Evolutionary conservation across 202 grass and related monocot species (phyloP).

Genomic region (Musa balbisiana): DNA sequence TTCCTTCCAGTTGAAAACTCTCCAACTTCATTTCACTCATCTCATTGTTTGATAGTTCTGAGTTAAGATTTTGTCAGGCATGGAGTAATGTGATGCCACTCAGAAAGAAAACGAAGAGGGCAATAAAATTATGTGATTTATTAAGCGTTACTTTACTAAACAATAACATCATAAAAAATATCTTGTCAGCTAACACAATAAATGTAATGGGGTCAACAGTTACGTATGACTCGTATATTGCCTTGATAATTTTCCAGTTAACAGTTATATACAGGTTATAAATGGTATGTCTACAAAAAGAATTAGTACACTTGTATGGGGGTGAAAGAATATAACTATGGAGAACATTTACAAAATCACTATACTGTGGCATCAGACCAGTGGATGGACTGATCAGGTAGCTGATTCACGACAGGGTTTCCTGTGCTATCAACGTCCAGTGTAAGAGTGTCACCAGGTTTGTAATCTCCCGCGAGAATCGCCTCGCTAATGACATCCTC

Average conservation of each 20-base stretch:
- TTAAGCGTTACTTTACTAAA: no score
- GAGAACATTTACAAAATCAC: neutral
- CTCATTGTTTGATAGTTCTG: no score
- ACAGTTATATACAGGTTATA: slow-evolving; percentile 3
- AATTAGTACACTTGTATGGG: neutral
- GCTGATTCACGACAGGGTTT: slow-evolving; percentile 43
- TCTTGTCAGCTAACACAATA: no score
- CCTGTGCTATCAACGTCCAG: slow-evolving; percentile 48
- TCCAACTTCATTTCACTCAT: no score
- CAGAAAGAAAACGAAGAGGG: no score
- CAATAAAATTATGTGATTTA: no score
- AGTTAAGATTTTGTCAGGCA: no score
- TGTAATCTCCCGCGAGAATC: slow-evolving; percentile 76
- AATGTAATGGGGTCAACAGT: no score
- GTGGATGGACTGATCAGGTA: slow-evolving; percentile 38
- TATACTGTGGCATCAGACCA: slow-evolving; percentile 39
- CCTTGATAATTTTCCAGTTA: neutral
- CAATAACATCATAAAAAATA: no score
- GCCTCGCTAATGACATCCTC: slow-evolving; percentile 86
- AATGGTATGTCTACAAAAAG: neutral
- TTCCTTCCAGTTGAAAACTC: no score
- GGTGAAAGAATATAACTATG: neutral
- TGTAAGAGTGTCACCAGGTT: slow-evolving; percentile 66
- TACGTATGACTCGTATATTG: no score
- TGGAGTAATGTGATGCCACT: no score